These are phyloP conservation scores for Zea mays DNA, from an alignment of 176 grass and related monocot genomes.

Conservation along the genomic window DNA sequence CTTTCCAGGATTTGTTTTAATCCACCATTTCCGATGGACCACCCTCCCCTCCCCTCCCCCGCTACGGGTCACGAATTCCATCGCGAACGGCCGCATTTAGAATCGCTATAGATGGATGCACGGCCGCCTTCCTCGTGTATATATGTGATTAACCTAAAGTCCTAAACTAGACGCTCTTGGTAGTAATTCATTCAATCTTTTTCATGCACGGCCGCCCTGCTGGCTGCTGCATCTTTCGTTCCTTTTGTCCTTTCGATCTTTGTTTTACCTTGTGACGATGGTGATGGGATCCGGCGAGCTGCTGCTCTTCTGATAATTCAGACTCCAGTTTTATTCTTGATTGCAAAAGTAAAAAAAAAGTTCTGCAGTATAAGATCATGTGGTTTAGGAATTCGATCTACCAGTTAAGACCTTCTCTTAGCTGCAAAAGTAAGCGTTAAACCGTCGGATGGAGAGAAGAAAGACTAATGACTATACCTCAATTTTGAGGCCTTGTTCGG, in stretches of 20 bases:
- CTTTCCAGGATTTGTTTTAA: constrained; percentile 15
- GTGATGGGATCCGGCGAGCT: constrained; percentile 18
- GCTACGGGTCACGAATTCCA: not conserved
- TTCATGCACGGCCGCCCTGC: not conserved
- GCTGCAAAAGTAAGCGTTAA: not conserved
- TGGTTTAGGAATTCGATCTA: not conserved
- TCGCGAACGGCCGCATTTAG: not conserved
- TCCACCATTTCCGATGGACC: not conserved
- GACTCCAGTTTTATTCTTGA: too few relatives aligned
- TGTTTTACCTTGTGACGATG: not conserved
- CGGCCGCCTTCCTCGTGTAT: not conserved
- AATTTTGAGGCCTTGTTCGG: too few relatives aligned
- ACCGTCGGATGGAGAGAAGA: not conserved
- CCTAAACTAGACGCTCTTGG: too few relatives aligned
- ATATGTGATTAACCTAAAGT: not conserved
- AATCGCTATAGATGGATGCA: not conserved
- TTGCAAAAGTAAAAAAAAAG: not conserved
- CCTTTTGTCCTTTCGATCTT: not conserved
- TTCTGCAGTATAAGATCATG: not conserved
- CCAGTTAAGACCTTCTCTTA: too few relatives aligned
- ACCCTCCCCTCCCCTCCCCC: not conserved
- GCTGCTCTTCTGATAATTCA: not conserved
- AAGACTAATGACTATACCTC: not conserved
- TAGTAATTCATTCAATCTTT: too few relatives aligned
- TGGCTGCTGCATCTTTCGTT: not conserved